phyloP scores from a whole-genome alignment of 2,329 filamentous ascomycete genomes.

The Colletotrichum melonis region DNA sequence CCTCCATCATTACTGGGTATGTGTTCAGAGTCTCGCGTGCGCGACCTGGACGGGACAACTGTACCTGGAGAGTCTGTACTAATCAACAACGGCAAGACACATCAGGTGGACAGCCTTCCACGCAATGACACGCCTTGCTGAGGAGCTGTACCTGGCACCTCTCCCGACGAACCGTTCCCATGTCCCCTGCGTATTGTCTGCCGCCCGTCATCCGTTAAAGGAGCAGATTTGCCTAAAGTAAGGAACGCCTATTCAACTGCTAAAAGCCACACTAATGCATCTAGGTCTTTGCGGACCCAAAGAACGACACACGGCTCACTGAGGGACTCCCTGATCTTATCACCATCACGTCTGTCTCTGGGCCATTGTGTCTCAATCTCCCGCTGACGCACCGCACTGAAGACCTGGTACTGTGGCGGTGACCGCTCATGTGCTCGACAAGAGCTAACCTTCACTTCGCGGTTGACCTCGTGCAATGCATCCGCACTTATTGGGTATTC shows the following conservation, averaged over 20 bases:
- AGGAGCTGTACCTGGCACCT: conserved; percentile 14
- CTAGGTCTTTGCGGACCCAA: neutral
- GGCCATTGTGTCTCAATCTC: neutral
- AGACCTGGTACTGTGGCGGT: neutral
- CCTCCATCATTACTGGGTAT: neutral
- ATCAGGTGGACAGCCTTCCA: neutral
- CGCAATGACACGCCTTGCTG: neutral
- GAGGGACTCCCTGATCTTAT: neutral
- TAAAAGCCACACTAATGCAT: conserved; percentile 22
- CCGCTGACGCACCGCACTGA: neutral
- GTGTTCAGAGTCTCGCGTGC: neutral
- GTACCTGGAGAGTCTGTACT: neutral
- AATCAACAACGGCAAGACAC: neutral
- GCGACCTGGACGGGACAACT: neutral
- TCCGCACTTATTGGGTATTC: neutral
- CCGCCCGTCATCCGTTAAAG: conserved; percentile 28
- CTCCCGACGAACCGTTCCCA: conserved; percentile 14
- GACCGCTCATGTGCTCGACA: conserved; percentile 14
- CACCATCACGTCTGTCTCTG: neutral
- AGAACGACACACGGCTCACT: neutral
- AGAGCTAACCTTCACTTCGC: neutral
- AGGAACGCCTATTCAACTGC: conserved; percentile 1
- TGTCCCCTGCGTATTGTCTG: conserved; percentile 28
- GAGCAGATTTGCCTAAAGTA: conserved; percentile 21
- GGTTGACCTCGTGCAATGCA: conserved; percentile 11